phyloP scores from a whole-genome alignment of 306 rosid genomes.

The Boehmeria nivea region DNA sequence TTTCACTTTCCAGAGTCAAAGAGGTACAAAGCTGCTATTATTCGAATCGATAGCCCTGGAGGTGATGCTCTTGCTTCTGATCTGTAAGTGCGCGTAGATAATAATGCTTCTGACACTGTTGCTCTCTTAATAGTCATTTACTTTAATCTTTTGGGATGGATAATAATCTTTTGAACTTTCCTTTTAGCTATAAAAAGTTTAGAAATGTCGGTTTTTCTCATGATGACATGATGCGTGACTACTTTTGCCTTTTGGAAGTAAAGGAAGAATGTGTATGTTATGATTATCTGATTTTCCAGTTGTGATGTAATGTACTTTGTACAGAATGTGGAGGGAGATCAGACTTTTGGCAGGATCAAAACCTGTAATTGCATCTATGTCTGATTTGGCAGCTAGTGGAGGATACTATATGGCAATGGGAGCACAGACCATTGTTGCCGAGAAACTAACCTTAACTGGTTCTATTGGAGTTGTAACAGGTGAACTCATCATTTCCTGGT shows the following conservation, averaged over 20 bases:
- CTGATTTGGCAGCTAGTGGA: slow-evolving; percentile 98
- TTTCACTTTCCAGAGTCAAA: slow-evolving; percentile 61
- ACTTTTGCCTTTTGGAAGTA: no score
- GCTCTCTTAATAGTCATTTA: no score
- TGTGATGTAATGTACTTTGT: slow-evolving; percentile 6
- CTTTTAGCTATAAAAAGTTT: no score
- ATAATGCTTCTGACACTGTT: no score
- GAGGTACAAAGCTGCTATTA: slow-evolving; percentile 74
- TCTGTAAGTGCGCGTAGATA: slow-evolving; percentile 66
- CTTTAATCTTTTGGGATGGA: no score
- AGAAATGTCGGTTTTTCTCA: background rate
- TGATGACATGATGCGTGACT: no score
- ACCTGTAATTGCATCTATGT: slow-evolving; percentile 95
- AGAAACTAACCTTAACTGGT: slow-evolving; percentile 84
- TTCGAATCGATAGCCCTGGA: slow-evolving; percentile 98
- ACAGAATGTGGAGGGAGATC: slow-evolving; percentile 99
- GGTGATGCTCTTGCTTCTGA: slow-evolving; percentile 99
- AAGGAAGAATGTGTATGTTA: no score
- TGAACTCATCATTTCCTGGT: slow-evolving; percentile 27
- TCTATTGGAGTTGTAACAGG: slow-evolving; percentile 97
- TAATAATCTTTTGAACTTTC: no score
- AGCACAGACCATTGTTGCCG: slow-evolving; percentile 88
- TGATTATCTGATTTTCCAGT: no score
- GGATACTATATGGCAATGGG: slow-evolving; percentile 99
- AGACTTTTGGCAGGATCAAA: slow-evolving; percentile 84